Conservation (phyloP, 129 eudicot genomes). For the Flaveria sonorensis region DNA sequence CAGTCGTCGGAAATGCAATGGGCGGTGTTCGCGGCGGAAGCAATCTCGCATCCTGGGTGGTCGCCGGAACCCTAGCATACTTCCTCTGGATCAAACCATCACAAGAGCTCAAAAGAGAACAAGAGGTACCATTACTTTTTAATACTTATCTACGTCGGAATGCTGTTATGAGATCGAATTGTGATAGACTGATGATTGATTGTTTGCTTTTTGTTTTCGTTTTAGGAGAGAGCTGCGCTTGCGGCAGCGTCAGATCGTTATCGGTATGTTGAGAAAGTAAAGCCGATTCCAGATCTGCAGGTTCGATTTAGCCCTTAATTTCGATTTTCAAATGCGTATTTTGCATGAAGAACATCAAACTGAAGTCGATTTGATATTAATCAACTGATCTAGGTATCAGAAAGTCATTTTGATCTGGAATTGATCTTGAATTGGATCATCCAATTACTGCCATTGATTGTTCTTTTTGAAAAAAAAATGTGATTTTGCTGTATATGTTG, state of each 20-base stretch:
- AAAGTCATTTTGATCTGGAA: background rate
- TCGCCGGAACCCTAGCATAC: slow-evolving; percentile 71
- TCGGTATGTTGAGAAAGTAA: slow-evolving; percentile 59
- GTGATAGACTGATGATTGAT: background rate
- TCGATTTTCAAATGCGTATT: background rate
- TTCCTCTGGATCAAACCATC: slow-evolving; percentile 58
- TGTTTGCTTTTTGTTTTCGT: background rate
- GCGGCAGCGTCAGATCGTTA: slow-evolving; percentile 62
- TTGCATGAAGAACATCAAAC: background rate
- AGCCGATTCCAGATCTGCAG: slow-evolving; percentile 68
- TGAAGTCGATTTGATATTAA: background rate
- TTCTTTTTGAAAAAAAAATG: no score
- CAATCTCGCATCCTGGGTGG: slow-evolving; percentile 63
- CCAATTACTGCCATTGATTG: background rate
- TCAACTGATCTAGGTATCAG: background rate
- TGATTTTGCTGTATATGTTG: background rate
- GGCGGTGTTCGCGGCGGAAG: slow-evolving; percentile 58
- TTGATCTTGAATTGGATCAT: background rate
- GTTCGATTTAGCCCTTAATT: slow-evolving; percentile 19
- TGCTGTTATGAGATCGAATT: background rate
- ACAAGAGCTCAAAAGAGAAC: slow-evolving; percentile 59
- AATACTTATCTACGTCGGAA: background rate
- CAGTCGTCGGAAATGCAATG: slow-evolving; percentile 46
- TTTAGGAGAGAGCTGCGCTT: slow-evolving; percentile 54
- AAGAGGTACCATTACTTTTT: no score